Base-by-base conservation (phyloP, 2,329 filamentous ascomycete genomes). In the Diplodia mutila region DNA sequence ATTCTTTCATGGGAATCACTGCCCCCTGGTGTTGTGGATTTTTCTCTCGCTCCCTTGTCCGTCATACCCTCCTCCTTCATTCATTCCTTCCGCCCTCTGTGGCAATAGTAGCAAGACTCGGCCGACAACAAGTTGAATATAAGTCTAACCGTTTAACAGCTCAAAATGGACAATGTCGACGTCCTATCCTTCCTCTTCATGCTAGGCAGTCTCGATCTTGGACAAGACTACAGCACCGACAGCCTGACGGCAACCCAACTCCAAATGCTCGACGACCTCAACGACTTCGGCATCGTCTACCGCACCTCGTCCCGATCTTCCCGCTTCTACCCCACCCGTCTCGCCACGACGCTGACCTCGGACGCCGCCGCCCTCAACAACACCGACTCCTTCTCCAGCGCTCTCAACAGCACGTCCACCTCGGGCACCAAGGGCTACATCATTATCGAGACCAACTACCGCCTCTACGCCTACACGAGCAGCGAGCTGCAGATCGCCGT, bases 401-500 rank as follows among this genome's bases (percentile, higher is more conserved):
- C 90, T 8, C 85, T 89, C 1, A 80, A 82, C n/a, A 77, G 71
- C 42, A 66, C 69, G 69, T 72, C 73, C 67, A 72, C 75, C 61
- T 84, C 88, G 34, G 90, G 90, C 51, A 80, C 84, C 70, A 89
- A 89, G 74, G 94, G 94, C 70, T 95, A 93, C 82, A 93, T 99
- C 76, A 94, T 99, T 74, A 88, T 99, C 72, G 95, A 99, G 82
- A 99, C 95, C 9, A 99, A 99, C 81, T 98, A 97, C 82, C 91
- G 95, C 29, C 83, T 99, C 72, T 99, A 99, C 82, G 95, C 95
- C 37, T 99, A 99, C 82, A 98, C 96, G 7, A 90, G 91, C 39
- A 97, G 93, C 0, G 92, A 94, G 0, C 87, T 99, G 0, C 94
- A 97, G 79, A 99, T 98, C 71, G 93, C 93, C 65, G 93, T 99